Evolutionary conservation across 2,329 filamentous ascomycete genomes (phyloP), one percentile per base, ranked within the genome.

Genomic region (Xylaria hypoxylon): DNA sequence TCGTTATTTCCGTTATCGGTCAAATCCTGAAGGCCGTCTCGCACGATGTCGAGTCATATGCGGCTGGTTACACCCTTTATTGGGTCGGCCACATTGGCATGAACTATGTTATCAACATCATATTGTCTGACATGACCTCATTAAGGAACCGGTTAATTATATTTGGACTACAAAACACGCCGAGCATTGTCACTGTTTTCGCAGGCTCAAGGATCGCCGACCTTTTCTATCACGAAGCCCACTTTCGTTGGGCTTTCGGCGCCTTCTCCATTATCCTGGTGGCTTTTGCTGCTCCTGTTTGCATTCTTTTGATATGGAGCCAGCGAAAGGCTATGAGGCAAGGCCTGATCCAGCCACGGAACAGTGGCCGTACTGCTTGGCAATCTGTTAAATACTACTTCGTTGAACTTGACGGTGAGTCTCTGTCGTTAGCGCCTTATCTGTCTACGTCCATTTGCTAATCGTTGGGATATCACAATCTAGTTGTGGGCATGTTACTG

Each of bases 1-100:
- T 84, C 10, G 40, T 81, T n/a, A 75, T 85, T 45, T 80, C 80
- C 64, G 78, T 86, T 65, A 76, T 88, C 64, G 82, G 84, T 5
- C 86, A 89, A 73, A 83, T 89, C 70, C 83, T 92, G 77, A 90
- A 89, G 80, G 89, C 89, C 17, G 80, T 82, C 1, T 90, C 84
- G 74, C 79, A 84, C 45, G 84, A 85, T 65, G 80, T 90, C 24
- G 55, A 59, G 31, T 28, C 56, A 2, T 90, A 88, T 73, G 84
- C 85, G 47, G 87, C 86, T 2, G 88, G 84, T 19, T 81, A 89
- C 68, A 86, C 89, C 2, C 86, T 92, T 62, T 91, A 90, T 75
- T 88, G 85, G 75, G 84, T 89, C 45, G 90, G 90, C 24, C 78
- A 82, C 65, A 72, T 80, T 10, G 81, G 79, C 11, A 71, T 83